Evolutionary conservation across 2,329 filamentous ascomycete genomes (phyloP), one percentile per base, ranked within the genome.

Genomic region (Colletotrichum echinochloae): DNA sequence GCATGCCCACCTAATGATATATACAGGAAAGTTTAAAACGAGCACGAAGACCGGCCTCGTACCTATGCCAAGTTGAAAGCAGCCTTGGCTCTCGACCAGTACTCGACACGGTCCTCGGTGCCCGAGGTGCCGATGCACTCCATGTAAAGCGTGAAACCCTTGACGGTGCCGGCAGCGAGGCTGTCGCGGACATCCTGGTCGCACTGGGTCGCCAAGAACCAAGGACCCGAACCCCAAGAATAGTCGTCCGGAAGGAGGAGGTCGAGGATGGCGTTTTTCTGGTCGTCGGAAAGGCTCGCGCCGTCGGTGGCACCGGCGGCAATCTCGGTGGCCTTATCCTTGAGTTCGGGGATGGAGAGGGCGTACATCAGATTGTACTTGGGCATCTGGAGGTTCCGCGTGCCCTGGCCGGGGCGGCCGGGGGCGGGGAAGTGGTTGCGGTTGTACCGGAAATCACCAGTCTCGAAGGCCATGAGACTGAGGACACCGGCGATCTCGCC

Each of bases 401-500:
- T 94, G 30, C 92, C 92, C 78, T 95, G 91, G 11, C 92, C 93
- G 0, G 90, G 85, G 0, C 81, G 77, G n/a, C 85, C 87, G 1
- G 66, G 66, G 7, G 41, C 35, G 73, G 83, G 81, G 41, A 63
- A 73, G 75, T 89, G 83, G 81, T 94, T 94, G 79, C 85, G 86
- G 80, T 91, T 93, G 86, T 88, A 95, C 75, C 87, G 85, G 81
- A 95, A 93, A 72, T 90, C 85, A 28, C 67, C 89, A 1, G 88
- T 89, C 82, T 97, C 94, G 77, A 90, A 90, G 14, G 91, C 88
- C 82, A 93, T 91, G 76, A 94, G 84, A 16, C 90, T 85, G 52
- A 96, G 77, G 20, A 95, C 79, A 28, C 90, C 92, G 8, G 93
- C 93, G 77, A 92, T 90, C 74, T 92, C 88, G 28, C 84, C 86